These are phyloP conservation scores for Galerina marginata DNA, from an alignment of 768 basidiomycete genomes.

Conservation along the genomic window DNA sequence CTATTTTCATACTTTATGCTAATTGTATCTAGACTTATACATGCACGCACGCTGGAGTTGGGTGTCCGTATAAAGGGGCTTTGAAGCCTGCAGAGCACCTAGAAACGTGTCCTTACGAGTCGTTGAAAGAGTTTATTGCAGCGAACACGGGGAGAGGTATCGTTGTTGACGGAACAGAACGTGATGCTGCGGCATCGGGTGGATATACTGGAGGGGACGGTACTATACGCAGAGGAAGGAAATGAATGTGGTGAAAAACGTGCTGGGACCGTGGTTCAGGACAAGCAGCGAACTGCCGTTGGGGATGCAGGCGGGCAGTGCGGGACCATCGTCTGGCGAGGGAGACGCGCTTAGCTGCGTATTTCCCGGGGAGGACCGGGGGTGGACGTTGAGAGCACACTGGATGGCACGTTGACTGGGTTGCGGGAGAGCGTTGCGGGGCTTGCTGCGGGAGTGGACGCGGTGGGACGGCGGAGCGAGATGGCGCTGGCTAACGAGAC, in stretches of 20 bases:
- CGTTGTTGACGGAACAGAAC: constrained; percentile 66
- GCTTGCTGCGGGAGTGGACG: constrained; percentile 57
- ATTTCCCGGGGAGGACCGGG: constrained; percentile 21
- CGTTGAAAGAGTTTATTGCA: constrained; percentile 63
- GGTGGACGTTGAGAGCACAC: constrained; percentile 56
- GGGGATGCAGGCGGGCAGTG: constrained; percentile 24
- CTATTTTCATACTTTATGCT: neutral
- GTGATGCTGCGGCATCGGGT: constrained; percentile 61
- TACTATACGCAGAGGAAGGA: constrained; percentile 61
- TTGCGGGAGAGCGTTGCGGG: constrained; percentile 67
- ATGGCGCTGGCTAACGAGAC: constrained; percentile 74
- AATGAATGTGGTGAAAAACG: constrained; percentile 56
- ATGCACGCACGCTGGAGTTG: constrained; percentile 50
- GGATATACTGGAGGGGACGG: constrained; percentile 59
- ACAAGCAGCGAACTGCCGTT: constrained; percentile 28
- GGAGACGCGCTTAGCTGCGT: constrained; percentile 21
- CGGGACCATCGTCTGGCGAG: constrained; percentile 30
- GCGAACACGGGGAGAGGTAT: constrained; percentile 44
- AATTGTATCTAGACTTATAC: neutral
- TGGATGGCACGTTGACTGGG: constrained; percentile 65
- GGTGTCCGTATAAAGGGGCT: constrained; percentile 60
- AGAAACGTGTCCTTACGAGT: constrained; percentile 58
- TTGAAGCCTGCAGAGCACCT: constrained; percentile 28
- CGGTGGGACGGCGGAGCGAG: constrained; percentile 62
- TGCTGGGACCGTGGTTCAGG: constrained; percentile 58